Percentiles rank a stretch among this genome's conserved stretches.
Conservation (phyloP, 176 grass and related monocot species). For the Musa troglodytarum region DNA sequence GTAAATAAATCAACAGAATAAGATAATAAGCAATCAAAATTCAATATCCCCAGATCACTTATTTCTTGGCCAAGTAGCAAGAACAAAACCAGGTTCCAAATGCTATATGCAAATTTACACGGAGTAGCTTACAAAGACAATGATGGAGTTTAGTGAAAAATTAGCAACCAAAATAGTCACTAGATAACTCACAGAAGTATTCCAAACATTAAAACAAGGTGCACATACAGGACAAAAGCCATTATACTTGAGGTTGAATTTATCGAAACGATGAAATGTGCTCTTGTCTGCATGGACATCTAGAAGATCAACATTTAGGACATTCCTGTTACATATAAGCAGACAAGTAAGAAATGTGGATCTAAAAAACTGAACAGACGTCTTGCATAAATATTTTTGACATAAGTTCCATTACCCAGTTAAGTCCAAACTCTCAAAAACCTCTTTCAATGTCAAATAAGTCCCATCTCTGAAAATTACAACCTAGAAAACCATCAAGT, state of each 20-base stretch:
- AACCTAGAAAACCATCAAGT: constrained; percentile 38
- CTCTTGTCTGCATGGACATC: constrained; percentile 96
- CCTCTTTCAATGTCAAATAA: constrained; percentile 88
- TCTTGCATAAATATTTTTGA: neutral
- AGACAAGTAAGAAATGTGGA: neutral
- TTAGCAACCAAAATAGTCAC: neutral
- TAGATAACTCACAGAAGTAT: neutral
- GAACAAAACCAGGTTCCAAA: neutral
- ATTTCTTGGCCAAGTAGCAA: neutral
- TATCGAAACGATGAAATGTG: constrained; percentile 97
- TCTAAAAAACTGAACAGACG: neutral
- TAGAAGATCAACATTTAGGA: constrained; percentile 90
- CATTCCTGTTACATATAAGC: constrained; percentile 44
- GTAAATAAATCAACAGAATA: neutral
- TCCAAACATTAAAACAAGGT: neutral
- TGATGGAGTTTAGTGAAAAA: neutral
- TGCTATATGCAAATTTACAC: neutral
- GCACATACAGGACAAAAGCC: neutral
- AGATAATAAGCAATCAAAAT: neutral
- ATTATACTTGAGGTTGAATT: constrained; percentile 95
- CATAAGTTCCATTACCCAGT: constrained; percentile 58
- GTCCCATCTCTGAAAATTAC: constrained; percentile 96
- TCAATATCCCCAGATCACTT: neutral
- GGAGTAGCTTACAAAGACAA: neutral
- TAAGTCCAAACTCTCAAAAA: constrained; percentile 90